Conservation (phyloP, 495 filamentous ascomycete genomes). For the Talaromyces adpressus region DNA sequence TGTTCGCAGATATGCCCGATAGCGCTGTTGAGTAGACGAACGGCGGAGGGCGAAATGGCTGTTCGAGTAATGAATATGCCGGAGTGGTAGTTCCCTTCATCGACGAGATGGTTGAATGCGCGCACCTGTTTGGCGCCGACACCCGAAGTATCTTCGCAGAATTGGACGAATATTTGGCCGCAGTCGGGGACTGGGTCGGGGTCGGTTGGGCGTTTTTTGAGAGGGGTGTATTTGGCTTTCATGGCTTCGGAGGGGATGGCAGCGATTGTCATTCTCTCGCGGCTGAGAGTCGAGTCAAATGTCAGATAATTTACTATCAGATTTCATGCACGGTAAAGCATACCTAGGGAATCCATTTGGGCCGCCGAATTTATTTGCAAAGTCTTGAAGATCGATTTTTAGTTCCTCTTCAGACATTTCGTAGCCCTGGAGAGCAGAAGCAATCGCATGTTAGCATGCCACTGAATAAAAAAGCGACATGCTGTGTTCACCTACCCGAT, state of each 20-base stretch:
- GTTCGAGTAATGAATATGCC: slow-evolving; percentile 81
- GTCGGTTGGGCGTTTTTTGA: slow-evolving; percentile 49
- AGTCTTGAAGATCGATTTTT: slow-evolving; percentile 68
- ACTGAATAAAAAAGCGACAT: background rate
- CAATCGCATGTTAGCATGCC: background rate
- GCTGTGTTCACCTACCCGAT: slow-evolving; percentile 53
- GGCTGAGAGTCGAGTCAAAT: slow-evolving; percentile 41
- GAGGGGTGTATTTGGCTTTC: slow-evolving; percentile 72
- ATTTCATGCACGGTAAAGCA: background rate
- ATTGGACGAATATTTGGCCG: slow-evolving; percentile 90
- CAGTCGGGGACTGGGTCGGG: slow-evolving; percentile 63
- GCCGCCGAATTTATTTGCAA: slow-evolving; percentile 47
- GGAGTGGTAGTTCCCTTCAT: slow-evolving; percentile 69
- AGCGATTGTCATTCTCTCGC: slow-evolving; percentile 75
- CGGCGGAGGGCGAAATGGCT: slow-evolving; percentile 73
- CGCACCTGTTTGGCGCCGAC: slow-evolving; percentile 91
- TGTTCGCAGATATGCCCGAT: slow-evolving; percentile 77
- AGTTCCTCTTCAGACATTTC: slow-evolving; percentile 86
- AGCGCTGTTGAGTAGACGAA: slow-evolving; percentile 64
- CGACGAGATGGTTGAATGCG: slow-evolving; percentile 74
- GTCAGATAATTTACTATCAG: slow-evolving; percentile 20
- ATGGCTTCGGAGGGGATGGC: slow-evolving; percentile 75
- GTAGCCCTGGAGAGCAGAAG: slow-evolving; percentile 60
- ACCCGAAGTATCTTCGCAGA: slow-evolving; percentile 58
- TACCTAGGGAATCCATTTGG: slow-evolving; percentile 55